Evolutionary conservation across 352 stramenopile species (phyloP), one percentile per base, ranked within the genome.

Genomic region (Pythium biforme): DNA sequence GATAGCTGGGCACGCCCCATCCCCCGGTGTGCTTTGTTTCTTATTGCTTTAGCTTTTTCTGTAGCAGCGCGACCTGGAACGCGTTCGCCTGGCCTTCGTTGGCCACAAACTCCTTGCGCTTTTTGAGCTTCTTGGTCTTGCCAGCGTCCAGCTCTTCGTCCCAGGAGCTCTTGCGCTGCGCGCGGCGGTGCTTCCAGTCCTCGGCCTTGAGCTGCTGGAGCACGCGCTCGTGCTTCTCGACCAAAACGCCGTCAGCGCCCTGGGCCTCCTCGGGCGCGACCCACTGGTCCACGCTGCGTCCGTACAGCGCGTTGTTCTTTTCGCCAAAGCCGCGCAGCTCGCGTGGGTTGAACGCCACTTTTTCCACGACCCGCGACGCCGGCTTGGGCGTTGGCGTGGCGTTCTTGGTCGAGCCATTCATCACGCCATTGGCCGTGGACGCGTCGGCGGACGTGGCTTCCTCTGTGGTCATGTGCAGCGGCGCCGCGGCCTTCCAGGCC

Each of bases 71-170:
- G 1, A 61, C 69, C 59, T 91, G 83, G 66, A 94, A 94, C 29
- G 68, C 74, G 67, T 94, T 94, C 19, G 72, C 63, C 41, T 63
- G 69, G 48, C 86, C 86, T 78, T 94, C 72, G 59, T 94, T 94
- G 9, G 81, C 27, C 17, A 90, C 70, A 59, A 94, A 94, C 50
- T 88, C 81, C 52, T 90, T 92, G 54, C 82, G 79, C 66, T 91
- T 90, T 71, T 90, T 90, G 52, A 92, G 66, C 70, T 92, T 94
- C 60, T 92, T 92, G 10, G 86, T 54, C 53, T 94, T 89, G 37
- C 86, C 86, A 10, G 57, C 52, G 59, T 94, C 86, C 2, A 94
- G 72, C 20, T 78, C 79, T 40, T 89, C 81, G 57, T 94, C 77
- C 86, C 86, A 94, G 31, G 78, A 83, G 67, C 89, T 85, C 49